Evolutionary conservation across 2,329 filamentous ascomycete genomes (phyloP), one percentile per base, ranked within the genome.

Genomic region (Colletotrichum liaoningense): DNA sequence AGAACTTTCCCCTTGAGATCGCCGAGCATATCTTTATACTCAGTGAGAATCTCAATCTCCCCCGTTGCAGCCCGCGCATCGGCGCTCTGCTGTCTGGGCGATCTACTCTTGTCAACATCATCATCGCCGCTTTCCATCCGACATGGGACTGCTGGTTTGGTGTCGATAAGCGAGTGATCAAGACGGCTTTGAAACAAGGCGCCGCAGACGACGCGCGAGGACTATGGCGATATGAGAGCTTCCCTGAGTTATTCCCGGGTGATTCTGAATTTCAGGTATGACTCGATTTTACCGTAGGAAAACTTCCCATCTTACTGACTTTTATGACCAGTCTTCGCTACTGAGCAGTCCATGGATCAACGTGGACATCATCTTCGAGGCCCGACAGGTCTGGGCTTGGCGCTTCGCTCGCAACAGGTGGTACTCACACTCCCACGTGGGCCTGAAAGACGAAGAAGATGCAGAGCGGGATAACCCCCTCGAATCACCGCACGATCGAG

Each of bases 1-100:
- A 58, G 6, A 9, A 78, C 14, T 79, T 91, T 9, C 89, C 89
- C 0, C 77, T 85, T 7, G 89, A 91, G 78, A 81, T 91, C 28
- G 83, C 91, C 14, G 87, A 90, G 77, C 81, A 74, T 38, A 89
- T 91, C 60, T 85, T 90, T 67, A 79, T 88, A 74, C 79, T 86
- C 65, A 89, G 88, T 62, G 78, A 80, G 73, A 90, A 88, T 74
- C 74, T 87, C 59, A 82, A 85, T 63, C 81, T 91, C 1, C 83
- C 88, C 0, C 83, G 80, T 5, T 81, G 84, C 62, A 86, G 83
- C 64, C 84, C 79, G 12, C 78, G 83, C 38, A 80, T 91, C 35
- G 86, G 87, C 28, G 77, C 79, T 30, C 82, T 85, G 57, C 83
- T 91, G 16, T 89, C 88, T 7, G 76, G 77, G 0, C 79, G 79